Conservation (phyloP, 2,329 filamentous ascomycete species). For the Byssochlamys sp. region DNA sequence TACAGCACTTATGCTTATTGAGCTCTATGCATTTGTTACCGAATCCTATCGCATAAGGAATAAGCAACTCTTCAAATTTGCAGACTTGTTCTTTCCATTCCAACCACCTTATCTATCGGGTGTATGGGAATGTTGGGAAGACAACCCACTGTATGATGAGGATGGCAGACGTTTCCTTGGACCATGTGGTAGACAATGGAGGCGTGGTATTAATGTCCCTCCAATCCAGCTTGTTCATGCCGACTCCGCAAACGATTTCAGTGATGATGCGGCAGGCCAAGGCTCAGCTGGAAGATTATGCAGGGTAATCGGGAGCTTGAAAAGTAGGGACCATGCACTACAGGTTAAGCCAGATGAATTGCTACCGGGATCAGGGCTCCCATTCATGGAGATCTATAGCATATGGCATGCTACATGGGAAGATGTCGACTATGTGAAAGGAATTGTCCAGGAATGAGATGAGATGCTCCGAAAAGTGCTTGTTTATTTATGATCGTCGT, state of each 20-base stretch:
- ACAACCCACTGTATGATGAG: background rate
- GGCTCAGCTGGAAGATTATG: background rate
- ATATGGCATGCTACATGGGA: background rate
- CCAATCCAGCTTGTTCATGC: background rate
- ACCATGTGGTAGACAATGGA: background rate
- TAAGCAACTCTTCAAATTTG: slow-evolving; percentile 7
- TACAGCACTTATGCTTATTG: slow-evolving; percentile 2
- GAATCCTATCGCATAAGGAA: slow-evolving; percentile 5
- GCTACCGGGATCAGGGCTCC: background rate
- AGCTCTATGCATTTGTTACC: slow-evolving; percentile 10
- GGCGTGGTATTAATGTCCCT: background rate
- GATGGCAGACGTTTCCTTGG: background rate
- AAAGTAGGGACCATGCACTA: too few relatives aligned
- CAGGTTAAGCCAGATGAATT: background rate
- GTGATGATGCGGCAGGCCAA: background rate
- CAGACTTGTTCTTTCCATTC: slow-evolving; percentile 7
- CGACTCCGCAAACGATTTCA: background rate
- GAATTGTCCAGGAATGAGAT: background rate
- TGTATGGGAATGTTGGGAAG: slow-evolving; percentile 3
- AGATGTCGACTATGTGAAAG: slow-evolving; percentile 1
- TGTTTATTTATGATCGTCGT: background rate
- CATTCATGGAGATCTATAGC: background rate
- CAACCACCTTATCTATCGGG: slow-evolving; percentile 4
- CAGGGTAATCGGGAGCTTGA: slow-evolving; percentile 1
- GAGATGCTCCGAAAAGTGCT: background rate